Evolutionary conservation across 2,329 filamentous ascomycete genomes (phyloP).

Genomic region (Colletotrichum eremochloae): DNA sequence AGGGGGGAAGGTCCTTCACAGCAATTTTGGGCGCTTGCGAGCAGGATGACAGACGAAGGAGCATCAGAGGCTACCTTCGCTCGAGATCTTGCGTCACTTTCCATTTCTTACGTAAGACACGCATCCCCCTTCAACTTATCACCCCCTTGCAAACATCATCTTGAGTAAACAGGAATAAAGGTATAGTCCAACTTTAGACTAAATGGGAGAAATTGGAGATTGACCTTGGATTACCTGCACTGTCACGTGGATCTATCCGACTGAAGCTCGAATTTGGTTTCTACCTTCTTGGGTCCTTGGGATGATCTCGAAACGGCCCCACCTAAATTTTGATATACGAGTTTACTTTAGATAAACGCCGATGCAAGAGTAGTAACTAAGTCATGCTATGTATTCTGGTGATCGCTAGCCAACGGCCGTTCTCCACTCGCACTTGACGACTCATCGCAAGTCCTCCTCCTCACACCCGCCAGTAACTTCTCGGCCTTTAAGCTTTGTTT

Average conservation of each 20-base stretch:
- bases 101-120: slow-evolving; percentile 8
- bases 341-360: slow-evolving; percentile 38
- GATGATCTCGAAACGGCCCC: slow-evolving; percentile 41
- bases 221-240: slow-evolving; percentile 29
- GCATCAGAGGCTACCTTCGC: neutral
- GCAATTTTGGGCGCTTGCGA: slow-evolving; percentile 39
- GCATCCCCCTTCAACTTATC: no score
- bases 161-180: neutral
- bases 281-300: slow-evolving; percentile 21
- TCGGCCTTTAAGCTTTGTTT: no score
- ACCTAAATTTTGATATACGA: slow-evolving; percentile 40
- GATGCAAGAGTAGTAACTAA: slow-evolving; percentile 35
- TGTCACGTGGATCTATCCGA: slow-evolving; percentile 29
- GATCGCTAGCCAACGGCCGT: slow-evolving; percentile 24
- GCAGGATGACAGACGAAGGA: slow-evolving; percentile 11
- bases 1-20: slow-evolving; percentile 22
- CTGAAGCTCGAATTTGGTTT: slow-evolving; percentile 10
- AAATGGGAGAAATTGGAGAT: neutral
- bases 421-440: slow-evolving; percentile 29
- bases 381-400: slow-evolving; percentile 28
- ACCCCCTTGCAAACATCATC: neutral
- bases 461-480: neutral
- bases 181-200: neutral
- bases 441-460: slow-evolving; percentile 9
- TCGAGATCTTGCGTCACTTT: slow-evolving; percentile 5